Percentiles rank a stretch among this genome's conserved stretches.
These are phyloP conservation scores for Aphanomyces cochlioides DNA, from an alignment of 352 stramenopile genomes.

Conservation along the genomic window DNA sequence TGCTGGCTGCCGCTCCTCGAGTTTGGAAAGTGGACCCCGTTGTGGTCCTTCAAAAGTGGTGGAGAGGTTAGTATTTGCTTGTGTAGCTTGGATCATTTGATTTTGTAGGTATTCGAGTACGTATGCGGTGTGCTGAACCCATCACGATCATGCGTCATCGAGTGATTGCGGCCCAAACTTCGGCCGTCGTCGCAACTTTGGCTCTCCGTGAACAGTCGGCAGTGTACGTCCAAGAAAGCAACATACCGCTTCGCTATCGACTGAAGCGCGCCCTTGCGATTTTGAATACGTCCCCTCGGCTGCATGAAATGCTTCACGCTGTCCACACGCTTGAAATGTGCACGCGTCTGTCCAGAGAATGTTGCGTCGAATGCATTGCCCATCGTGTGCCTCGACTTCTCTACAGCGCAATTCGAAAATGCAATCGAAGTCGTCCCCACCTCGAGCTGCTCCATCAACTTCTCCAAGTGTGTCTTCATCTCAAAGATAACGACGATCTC, in stretches of 20 bases:
- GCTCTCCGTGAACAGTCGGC: constrained; percentile 25
- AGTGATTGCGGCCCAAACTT: constrained; percentile 18
- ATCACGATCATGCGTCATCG: constrained; percentile 25
- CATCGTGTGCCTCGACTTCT: constrained; percentile 86
- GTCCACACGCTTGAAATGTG: constrained; percentile 89
- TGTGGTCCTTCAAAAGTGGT: constrained; percentile 59
- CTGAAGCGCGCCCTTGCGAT: constrained; percentile 28
- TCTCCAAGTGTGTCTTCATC: constrained; percentile 71
- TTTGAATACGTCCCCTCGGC: constrained; percentile 35
- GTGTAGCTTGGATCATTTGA: neutral
- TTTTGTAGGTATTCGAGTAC: constrained; percentile 43
- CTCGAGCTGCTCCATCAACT: constrained; percentile 90
- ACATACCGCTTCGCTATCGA: constrained; percentile 19
- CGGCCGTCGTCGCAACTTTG: constrained; percentile 16
- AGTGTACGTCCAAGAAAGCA: constrained; percentile 24
- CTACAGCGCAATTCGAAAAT: constrained; percentile 87
- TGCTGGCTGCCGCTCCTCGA: neutral
- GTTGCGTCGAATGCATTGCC: constrained; percentile 85
- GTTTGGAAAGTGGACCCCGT: constrained; percentile 29
- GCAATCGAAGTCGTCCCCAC: constrained; percentile 94
- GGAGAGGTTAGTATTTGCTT: constrained; percentile 38
- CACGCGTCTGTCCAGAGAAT: constrained; percentile 87
- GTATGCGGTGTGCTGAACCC: constrained; percentile 43
- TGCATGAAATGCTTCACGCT: constrained; percentile 91
- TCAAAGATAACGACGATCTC: constrained; percentile 40